Base-by-base conservation (phyloP, 2,329 filamentous ascomycete species). In the Didymella segeticola region DNA sequence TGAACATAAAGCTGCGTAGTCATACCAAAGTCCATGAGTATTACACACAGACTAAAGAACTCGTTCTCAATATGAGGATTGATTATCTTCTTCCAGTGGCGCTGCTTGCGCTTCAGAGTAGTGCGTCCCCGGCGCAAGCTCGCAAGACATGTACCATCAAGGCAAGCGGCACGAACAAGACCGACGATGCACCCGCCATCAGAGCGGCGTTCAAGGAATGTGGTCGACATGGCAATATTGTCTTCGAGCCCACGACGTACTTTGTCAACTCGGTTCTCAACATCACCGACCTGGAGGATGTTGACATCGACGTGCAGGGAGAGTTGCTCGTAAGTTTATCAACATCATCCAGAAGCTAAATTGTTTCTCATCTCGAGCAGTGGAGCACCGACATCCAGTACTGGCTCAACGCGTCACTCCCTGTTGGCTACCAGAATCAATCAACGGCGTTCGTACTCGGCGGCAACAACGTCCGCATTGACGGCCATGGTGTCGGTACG, bases 401-500 rank as follows among this genome's bases (percentile, higher is more conserved):
- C 59, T 70, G 67, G 68, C 61, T 71, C 9, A 65, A 66, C 25
- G 49, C 61, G 3, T 70, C 68, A 5, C 46, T 70, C 12, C 62
- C 64, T 2, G 60, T 71, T 9, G 70, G 80, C 11, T 70, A 66
- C 45, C 68, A 70, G 31, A 72, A 70, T 23, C 66, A 70, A 38
- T 65, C 62, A 12, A 68, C 67, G 17, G 68, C 65, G 4, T 70
- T 66, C 47, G 46, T 69, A 3, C 60, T 72, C 31, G 83, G 83
- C 14, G 84, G 84, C 5, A 69, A 80, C 20, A 77, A 79, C 26
- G 72, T 87, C 20, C 66, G 72, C 9, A 77, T 82, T 56, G 72
- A 80, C 27, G 83, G 83, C 9, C 70, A 80, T 59, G 80, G 80
- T 11, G 68, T 70, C 17, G 84, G 84, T 4, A 84, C 80, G 2